Percentiles rank a stretch among this genome's conserved stretches.
Conservation (phyloP, 495 filamentous ascomycete species). For the Penicillium robsamsonii region DNA sequence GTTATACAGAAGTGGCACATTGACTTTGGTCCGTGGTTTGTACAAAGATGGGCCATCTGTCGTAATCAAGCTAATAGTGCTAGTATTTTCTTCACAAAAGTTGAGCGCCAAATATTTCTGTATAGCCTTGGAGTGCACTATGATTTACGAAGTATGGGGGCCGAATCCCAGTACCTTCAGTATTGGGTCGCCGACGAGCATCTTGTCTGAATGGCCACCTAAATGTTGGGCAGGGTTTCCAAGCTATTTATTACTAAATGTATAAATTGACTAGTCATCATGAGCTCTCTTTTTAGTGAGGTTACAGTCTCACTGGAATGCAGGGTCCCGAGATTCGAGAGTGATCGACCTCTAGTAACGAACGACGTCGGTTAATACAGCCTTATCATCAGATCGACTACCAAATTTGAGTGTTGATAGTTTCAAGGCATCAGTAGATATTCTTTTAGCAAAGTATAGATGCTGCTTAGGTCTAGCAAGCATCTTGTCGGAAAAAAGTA, state of each 20-base stretch:
- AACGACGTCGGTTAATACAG: background rate
- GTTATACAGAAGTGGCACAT: background rate
- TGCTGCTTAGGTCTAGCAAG: background rate
- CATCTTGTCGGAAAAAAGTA: background rate
- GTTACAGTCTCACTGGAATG: conserved; percentile 9
- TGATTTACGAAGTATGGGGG: background rate
- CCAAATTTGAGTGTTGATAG: background rate
- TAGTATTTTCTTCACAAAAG: background rate
- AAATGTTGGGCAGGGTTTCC: background rate
- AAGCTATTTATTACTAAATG: background rate
- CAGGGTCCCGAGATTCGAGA: background rate
- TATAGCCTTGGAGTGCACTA: background rate
- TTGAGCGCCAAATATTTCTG: background rate
- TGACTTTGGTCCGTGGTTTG: background rate
- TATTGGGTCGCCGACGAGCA: too few species aligned
- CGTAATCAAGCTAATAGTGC: background rate
- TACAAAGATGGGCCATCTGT: too few species aligned
- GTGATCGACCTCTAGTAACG: background rate
- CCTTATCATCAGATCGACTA: background rate
- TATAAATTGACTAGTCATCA: background rate
- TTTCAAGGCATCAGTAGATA: background rate
- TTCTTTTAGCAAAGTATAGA: background rate
- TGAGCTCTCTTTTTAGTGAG: background rate
- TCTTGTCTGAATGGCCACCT: background rate
- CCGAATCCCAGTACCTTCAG: background rate